These are phyloP conservation scores for Annulohypoxylon truncatum DNA, from an alignment of 2,329 filamentous ascomycete species.

Conservation along the genomic window DNA sequence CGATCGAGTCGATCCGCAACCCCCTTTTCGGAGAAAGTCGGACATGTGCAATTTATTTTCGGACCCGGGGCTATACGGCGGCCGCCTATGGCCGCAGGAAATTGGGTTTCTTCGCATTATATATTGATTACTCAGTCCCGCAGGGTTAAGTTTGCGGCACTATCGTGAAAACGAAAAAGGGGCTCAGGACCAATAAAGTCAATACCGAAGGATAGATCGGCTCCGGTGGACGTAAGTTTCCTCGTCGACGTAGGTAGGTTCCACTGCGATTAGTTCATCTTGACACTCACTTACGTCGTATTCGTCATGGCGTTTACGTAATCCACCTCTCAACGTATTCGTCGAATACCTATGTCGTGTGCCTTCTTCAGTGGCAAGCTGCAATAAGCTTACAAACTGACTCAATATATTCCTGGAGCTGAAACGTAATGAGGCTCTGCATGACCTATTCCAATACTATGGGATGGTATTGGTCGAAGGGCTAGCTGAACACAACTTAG, in stretches of 20 bases:
- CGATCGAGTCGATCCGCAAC: neutral
- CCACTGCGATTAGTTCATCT: conserved; percentile 2
- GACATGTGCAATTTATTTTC: conserved; percentile 2
- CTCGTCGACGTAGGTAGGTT: neutral
- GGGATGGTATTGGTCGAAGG: conserved; percentile 44
- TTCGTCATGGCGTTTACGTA: conserved; percentile 11
- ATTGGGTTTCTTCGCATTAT: neutral
- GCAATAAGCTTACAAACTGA: neutral
- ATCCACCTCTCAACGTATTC: conserved; percentile 3
- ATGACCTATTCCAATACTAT: conserved; percentile 50
- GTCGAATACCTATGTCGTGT: neutral
- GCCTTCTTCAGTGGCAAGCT: neutral
- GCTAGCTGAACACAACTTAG: conserved; percentile 39
- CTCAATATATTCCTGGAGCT: conserved; percentile 41
- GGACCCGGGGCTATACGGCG: neutral
- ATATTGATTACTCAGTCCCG: neutral
- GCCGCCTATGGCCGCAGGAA: neutral
- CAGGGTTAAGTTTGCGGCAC: neutral
- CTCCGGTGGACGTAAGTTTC: neutral
- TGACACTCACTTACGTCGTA: conserved; percentile 11
- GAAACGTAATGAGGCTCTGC: conserved; percentile 49
- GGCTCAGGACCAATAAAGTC: neutral
- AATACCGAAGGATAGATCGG: neutral
- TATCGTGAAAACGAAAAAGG: neutral
- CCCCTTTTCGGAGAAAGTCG: conserved; percentile 15